Percentiles rank a stretch among this genome's conserved stretches.
Evolutionary conservation across 495 filamentous ascomycete genomes (phyloP).

Genomic region (Durotheca rogersii): DNA sequence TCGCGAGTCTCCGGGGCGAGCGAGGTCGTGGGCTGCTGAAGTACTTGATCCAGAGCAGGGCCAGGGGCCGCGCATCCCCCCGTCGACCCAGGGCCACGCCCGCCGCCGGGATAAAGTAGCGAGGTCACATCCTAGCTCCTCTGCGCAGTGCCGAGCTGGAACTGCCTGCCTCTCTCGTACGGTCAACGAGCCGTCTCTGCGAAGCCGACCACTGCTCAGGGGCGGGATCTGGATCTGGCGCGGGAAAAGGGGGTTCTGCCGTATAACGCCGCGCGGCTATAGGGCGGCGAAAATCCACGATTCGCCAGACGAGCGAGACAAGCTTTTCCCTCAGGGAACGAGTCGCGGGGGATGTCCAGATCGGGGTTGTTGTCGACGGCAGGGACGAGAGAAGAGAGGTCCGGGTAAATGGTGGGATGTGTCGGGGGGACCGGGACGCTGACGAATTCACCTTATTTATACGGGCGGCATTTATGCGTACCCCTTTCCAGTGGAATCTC

Average conservation of each 20-base stretch:
- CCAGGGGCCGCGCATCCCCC: neutral
- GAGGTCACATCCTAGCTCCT: slow-evolving; percentile 1
- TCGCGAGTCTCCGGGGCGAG: neutral
- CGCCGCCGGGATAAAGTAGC: neutral
- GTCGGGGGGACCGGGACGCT: slow-evolving; percentile 3
- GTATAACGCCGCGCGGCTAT: slow-evolving; percentile 24
- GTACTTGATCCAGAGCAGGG: slow-evolving; percentile 4
- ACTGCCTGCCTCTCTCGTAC: slow-evolving; percentile 1
- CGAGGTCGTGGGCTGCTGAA: slow-evolving; percentile 1
- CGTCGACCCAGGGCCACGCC: slow-evolving; percentile 4
- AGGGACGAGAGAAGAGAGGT: slow-evolving; percentile 12
- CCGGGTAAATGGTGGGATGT: slow-evolving; percentile 18
- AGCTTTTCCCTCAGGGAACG: slow-evolving; percentile 17
- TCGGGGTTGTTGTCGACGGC: slow-evolving; percentile 22
- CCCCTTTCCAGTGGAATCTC: neutral
- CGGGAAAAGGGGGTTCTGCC: slow-evolving; percentile 9
- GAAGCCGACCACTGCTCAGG: no score
- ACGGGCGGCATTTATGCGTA: slow-evolving; percentile 21
- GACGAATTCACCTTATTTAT: slow-evolving; percentile 12
- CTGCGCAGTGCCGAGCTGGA: slow-evolving; percentile 3
- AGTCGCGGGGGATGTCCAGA: slow-evolving; percentile 22
- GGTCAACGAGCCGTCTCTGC: no score
- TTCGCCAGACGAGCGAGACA: slow-evolving; percentile 7
- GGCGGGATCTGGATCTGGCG: slow-evolving; percentile 17
- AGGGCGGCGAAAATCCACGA: slow-evolving; percentile 7